Base-by-base conservation (phyloP, 495 filamentous ascomycete species). In the Tuber calosporum region DNA sequence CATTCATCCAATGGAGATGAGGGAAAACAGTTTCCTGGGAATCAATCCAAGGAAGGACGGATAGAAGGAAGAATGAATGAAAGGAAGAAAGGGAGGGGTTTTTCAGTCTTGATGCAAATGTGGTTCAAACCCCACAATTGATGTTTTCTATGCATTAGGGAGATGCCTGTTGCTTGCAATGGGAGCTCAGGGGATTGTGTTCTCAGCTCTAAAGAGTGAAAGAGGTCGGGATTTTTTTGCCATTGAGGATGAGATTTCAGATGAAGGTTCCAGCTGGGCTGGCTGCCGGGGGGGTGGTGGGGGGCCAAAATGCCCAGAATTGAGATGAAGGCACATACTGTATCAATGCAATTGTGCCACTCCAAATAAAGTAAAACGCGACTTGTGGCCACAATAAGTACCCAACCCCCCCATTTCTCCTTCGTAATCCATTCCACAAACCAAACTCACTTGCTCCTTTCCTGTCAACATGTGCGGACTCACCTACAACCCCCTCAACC, bases 401-500 rank as follows among this genome's bases (percentile, higher is more conserved):
- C 53, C 53, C 53, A 62, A 62, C 53, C 53, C 26, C 53, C 53
- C 53, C 53, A 30, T 30, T 62, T 62, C 13, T 15, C 4, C 53
- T 62, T 62, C 53, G 26, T 62, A 62, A 62, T 62, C 53, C 53
- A 62, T 30, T 62, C 53, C 30, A 62, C 53, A 62, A 62, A 62
- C 53, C 53, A 62, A 62, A 62, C 53, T 34, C 34, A 30, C 53
- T 62, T 30, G 13, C 53, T 62, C 53, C 53, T 62, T 62, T 62
- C 53, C 53, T 19, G 30, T 62, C 53, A 34, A 62, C 26, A 66
- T 70, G 42, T 76, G 70, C 42, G 48, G 70, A 37, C n/a, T 68
- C 19, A 78, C 74, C 37, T 78, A 78, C 42, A 77, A 68, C 41
- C 76, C 76, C 8, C 53, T 70, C 67, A 41, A 68, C 67, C 76